phyloP scores from a whole-genome alignment of 768 basidiomycete species.

The Hydnum rufescens region DNA sequence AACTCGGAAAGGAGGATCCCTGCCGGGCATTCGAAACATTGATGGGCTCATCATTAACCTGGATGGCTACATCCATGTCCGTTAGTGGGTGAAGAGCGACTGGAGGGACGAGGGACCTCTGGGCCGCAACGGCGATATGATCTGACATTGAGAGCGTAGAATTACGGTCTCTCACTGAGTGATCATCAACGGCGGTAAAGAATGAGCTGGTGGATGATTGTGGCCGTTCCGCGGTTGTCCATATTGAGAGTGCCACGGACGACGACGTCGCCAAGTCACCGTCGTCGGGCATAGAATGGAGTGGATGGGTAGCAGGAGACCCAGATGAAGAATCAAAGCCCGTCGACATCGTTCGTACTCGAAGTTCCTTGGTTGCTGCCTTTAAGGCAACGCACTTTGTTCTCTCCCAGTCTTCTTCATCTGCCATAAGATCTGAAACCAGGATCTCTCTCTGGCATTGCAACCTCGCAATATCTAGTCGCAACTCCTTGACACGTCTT shows the following conservation, averaged over 20 bases:
- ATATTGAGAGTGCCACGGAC: neutral
- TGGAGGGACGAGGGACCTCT: too few species aligned
- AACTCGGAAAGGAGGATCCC: neutral
- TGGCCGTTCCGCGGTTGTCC: neutral
- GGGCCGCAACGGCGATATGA: too few species aligned
- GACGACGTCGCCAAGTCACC: slow-evolving; percentile 4
- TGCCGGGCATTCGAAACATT: neutral
- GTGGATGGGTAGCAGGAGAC: slow-evolving; percentile 42
- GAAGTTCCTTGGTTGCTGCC: too few species aligned
- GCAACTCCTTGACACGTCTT: slow-evolving; percentile 40
- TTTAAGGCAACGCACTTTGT: too few species aligned
- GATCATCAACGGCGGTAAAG: neutral
- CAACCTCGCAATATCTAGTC: slow-evolving; percentile 54
- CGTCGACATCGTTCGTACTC: too few species aligned
- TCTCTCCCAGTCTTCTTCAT: too few species aligned
- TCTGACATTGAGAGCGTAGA: too few species aligned
- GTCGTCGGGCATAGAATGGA: slow-evolving; percentile 38
- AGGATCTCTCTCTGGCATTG: too few species aligned
- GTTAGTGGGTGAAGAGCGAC: neutral
- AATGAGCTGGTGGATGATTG: neutral
- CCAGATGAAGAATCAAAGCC: neutral
- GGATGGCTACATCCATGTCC: neutral
- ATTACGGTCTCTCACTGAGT: too few species aligned
- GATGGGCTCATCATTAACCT: neutral
- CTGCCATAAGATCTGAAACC: too few species aligned